These are phyloP conservation scores for Trichoderma sp. DNA, from an alignment of 2,329 filamentous ascomycete genomes.

Conservation along the genomic window DNA sequence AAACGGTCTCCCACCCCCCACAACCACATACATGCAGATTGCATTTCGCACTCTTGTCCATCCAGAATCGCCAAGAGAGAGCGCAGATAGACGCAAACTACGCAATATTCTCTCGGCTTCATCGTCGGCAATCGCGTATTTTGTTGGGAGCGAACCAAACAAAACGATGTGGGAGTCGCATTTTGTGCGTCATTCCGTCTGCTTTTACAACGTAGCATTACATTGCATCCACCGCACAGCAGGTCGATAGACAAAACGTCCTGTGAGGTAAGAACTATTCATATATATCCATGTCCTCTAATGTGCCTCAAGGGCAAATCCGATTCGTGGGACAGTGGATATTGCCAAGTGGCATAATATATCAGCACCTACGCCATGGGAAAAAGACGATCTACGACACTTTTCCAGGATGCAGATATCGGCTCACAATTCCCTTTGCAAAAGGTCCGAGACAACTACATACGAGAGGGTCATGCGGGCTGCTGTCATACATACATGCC, in stretches of 20 bases:
- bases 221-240: neutral
- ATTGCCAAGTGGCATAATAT: neutral
- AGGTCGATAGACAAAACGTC: neutral
- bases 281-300: neutral
- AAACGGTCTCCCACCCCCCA: neutral
- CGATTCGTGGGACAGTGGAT: neutral
- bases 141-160: neutral
- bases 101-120: neutral
- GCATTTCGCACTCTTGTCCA: neutral
- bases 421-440: neutral
- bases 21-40: neutral
- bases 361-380: neutral
- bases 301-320: neutral
- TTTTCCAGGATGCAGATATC: neutral
- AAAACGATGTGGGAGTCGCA: neutral
- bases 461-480: neutral
- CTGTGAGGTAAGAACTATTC: neutral
- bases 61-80: neutral
- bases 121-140: neutral
- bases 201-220: neutral
- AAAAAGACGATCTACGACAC: neutral
- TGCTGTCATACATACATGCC: neutral
- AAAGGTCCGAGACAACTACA: slow-evolving; percentile 11
- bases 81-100: neutral
- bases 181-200: neutral